Base-by-base conservation (phyloP, 345 rosid genomes). In the Bruguiera gymnorhiza region DNA sequence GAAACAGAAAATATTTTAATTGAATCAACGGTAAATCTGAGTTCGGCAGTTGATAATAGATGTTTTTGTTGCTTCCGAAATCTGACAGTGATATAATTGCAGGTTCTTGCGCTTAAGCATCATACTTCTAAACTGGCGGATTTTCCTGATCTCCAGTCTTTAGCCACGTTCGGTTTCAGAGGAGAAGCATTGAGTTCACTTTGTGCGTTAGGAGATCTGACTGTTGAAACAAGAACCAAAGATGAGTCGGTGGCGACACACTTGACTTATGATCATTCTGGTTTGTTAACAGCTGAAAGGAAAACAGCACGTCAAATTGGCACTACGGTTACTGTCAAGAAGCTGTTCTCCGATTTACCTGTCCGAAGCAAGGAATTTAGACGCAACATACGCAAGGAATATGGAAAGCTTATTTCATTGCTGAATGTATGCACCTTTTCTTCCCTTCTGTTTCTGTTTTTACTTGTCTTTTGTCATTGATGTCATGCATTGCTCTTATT, bases 101-200 rank as follows among this genome's bases (percentile, higher is more conserved):
- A 94, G 97, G 88, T 90, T 73, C 88, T 95, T 51, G 97, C 92
- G 1, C 87, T 88, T 24, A 90, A 86, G 85, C 99, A 95, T 61
- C 99, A 95, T 63, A 92, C 99, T 16, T 92, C 98, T n/a, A 95
- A 95, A 72, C 73, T 95, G 78, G 78, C 77, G 10, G 91, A 88
- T 80, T 95, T 95, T 79, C 80, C 78, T 0, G 99, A 95, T 76
- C 93, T 95, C 69, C 90, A 87, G 80, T 86, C 84, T 68, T 57
- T 95, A 80, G 73, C 86, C 34, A 92, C 96, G 11, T 95, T 84
- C 72, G 99, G 99, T 68, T 95, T 95, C 70, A 80, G 99, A 79
- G 99, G 99, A 69, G 99, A 95, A 84, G 99, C 99, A 6, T 34
- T 95, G 73, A 95, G 99, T 68, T 90, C 99, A 15, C 98, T 95